These are phyloP conservation scores for Diospyros lotus DNA, from an alignment of 148 eudicot species.

Conservation along the genomic window DNA sequence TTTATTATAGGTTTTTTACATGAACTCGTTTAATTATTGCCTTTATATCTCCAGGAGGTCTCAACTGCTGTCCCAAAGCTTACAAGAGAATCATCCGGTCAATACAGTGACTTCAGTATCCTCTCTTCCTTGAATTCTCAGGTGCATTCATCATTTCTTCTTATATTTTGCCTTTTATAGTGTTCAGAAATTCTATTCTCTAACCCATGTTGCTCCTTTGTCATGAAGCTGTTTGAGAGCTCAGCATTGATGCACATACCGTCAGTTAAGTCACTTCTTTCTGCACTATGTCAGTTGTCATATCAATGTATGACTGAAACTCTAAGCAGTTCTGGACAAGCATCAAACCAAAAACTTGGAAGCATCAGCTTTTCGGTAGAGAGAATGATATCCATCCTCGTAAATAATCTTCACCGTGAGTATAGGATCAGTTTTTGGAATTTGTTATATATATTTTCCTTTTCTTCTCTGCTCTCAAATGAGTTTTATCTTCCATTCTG, in stretches of 20 bases:
- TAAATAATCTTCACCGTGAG: conserved; percentile 90
- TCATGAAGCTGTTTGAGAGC: conserved; percentile 81
- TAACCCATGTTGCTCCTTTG: conserved; percentile 22
- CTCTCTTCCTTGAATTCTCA: conserved; percentile 95
- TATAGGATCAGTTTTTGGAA: conserved; percentile 11
- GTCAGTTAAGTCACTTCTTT: conserved; percentile 94
- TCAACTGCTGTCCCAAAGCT: conserved; percentile 69
- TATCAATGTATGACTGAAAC: conserved; percentile 70
- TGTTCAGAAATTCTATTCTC: conserved; percentile 8
- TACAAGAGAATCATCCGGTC: conserved; percentile 84
- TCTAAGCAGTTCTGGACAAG: conserved; percentile 48
- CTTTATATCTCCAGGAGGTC: conserved; percentile 56
- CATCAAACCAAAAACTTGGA: conserved; percentile 77
- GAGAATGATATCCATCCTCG: conserved; percentile 80
- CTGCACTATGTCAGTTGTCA: conserved; percentile 86
- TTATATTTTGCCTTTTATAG: background rate
- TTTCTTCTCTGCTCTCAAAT: background rate
- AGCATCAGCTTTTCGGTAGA: conserved; percentile 91
- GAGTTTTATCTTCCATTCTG: background rate
- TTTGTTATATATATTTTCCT: background rate
- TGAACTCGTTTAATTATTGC: background rate
- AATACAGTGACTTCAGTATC: conserved; percentile 78
- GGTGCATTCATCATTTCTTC: conserved; percentile 28
- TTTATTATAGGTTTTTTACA: background rate
- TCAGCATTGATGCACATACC: conserved; percentile 84